Evolutionary conservation across 805 yeast species (phyloP).

Genomic region (Trichomonascus vanleenenianus): DNA sequence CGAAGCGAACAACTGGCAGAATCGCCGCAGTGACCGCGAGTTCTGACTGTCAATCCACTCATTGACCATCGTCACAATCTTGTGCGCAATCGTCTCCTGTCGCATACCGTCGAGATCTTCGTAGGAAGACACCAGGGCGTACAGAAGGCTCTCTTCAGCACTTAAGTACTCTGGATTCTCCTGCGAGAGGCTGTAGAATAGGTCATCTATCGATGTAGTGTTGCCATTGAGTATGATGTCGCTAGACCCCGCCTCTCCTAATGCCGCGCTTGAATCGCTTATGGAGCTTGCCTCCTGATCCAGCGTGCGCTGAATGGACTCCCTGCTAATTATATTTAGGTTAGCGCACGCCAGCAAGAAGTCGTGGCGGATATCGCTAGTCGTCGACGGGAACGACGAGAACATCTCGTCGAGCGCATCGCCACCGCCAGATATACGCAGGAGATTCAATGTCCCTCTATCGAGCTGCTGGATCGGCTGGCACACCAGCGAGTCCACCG

Average conservation of each 20-base stretch:
- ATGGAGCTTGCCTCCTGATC: constrained; percentile 14
- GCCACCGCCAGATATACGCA: constrained; percentile 31
- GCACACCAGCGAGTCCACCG: constrained; percentile 14
- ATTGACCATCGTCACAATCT: constrained; percentile 27
- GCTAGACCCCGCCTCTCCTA: background rate
- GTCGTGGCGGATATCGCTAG: constrained; percentile 43
- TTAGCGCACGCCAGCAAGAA: constrained; percentile 40
- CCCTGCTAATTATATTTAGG: constrained; percentile 34
- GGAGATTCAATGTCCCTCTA: constrained; percentile 29
- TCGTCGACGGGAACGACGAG: constrained; percentile 41
- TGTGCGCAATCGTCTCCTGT: constrained; percentile 38
- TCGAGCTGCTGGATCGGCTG: constrained; percentile 30
- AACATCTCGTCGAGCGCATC: constrained; percentile 42
- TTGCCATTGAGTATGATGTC: constrained; percentile 13
- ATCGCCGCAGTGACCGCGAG: constrained; percentile 38
- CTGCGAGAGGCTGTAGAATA: constrained; percentile 16
- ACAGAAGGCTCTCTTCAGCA: constrained; percentile 46
- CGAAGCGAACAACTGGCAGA: constrained; percentile 44
- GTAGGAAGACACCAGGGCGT: constrained; percentile 42
- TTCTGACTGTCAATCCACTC: constrained; percentile 36
- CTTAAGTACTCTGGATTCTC: constrained; percentile 42
- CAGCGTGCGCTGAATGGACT: constrained; percentile 22
- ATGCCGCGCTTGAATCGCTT: background rate
- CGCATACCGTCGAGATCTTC: constrained; percentile 38
- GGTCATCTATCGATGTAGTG: constrained; percentile 26